These are phyloP conservation scores for Hansenula lynferdii DNA, from an alignment of 1,139 yeast genomes.

Conservation along the genomic window DNA sequence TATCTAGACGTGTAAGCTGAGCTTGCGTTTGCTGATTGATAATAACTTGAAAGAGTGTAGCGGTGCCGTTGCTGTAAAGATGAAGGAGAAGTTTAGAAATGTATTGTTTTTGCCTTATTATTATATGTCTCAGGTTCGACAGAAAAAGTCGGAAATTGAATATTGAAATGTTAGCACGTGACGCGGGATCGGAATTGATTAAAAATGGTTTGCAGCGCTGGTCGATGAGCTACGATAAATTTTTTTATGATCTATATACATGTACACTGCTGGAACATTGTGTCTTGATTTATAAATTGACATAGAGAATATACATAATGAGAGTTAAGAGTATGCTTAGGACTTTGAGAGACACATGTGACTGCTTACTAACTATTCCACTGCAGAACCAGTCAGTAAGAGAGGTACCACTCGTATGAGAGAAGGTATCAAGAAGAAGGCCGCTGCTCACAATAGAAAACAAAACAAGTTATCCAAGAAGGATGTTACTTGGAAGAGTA, in stretches of 20 bases:
- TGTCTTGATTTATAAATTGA: neutral
- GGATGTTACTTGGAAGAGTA: slow-evolving; percentile 91
- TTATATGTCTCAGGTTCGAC: too few relatives aligned
- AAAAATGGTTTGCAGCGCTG: neutral
- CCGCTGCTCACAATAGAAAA: slow-evolving; percentile 87
- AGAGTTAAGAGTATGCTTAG: slow-evolving; percentile 5
- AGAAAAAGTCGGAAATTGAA: neutral
- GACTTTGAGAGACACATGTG: slow-evolving; percentile 8
- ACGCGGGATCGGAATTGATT: neutral
- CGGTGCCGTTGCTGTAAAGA: too few relatives aligned
- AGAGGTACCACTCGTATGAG: slow-evolving; percentile 88
- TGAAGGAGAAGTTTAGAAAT: too few relatives aligned
- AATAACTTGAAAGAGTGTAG: neutral
- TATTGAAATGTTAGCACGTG: too few relatives aligned
- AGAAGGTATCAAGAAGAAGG: slow-evolving; percentile 94
- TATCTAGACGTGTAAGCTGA: slow-evolving; percentile 1
- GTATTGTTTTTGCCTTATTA: too few relatives aligned
- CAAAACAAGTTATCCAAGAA: slow-evolving; percentile 77
- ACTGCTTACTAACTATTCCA: slow-evolving; percentile 1
- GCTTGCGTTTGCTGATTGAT: neutral
- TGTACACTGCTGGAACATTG: too few relatives aligned
- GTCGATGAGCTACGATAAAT: slow-evolving; percentile 3
- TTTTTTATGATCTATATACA: neutral
- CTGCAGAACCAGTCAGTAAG: slow-evolving; percentile 71
- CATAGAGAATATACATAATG: neutral